Base-by-base conservation (phyloP, 495 filamentous ascomycete genomes). In the Cladorrhinum samala region DNA sequence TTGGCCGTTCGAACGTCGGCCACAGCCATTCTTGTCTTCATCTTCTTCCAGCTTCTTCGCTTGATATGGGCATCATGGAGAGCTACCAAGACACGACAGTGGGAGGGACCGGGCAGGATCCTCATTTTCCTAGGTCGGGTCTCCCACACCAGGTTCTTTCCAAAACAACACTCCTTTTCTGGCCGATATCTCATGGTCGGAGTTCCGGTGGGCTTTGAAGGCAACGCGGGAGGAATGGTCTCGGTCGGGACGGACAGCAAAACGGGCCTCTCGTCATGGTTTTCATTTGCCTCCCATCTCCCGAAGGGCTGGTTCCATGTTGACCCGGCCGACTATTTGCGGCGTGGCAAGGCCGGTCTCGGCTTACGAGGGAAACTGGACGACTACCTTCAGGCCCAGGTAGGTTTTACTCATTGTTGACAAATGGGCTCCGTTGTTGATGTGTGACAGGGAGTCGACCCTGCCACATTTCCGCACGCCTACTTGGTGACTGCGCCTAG, bases 401-500 rank as follows among this genome's bases (percentile, higher is more conserved):
- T 77, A 52, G 50, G 17, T 45, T n/a, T n/a, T n/a, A n/a, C n/a
- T n/a, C n/a, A n/a, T n/a, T n/a, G n/a, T n/a, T n/a, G n/a, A n/a
- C n/a, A n/a, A n/a, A n/a, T n/a, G n/a, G n/a, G n/a, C n/a, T n/a
- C n/a, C n/a, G n/a, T n/a, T n/a, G n/a, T n/a, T n/a, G n/a, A n/a
- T n/a, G n/a, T n/a, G n/a, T n/a, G n/a, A n/a, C 50, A 83, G 75
- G 73, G 72, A 14, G 69, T 79, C 46, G 70, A 81, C 53, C 65
- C 71, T 42, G 54, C 65, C n/a, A 64, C 64, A 53, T 87, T 76
- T 49, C 79, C 83, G 5, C 71, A 80, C 62, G 83, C 82, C 8
- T 91, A 89, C 64, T 67, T 91, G 37, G 68, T 86, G 24, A 84
- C 85, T 13, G 83, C 85, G 5, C 81, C 88, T 11, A 73, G 76